Evolutionary conservation across 345 rosid genomes (phyloP).

Genomic region (Eucalyptus pumila): DNA sequence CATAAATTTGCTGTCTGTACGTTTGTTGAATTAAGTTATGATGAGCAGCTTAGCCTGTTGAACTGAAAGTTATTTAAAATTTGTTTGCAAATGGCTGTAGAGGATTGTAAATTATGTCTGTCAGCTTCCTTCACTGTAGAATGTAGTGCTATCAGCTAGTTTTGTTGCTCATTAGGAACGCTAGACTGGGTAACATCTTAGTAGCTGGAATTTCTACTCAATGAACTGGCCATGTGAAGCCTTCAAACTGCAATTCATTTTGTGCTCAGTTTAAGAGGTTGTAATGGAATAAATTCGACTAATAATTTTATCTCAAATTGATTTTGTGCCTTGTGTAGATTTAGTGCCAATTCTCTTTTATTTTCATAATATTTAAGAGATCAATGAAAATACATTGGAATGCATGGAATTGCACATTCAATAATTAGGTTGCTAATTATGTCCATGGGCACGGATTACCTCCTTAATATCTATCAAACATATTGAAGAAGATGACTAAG

Average conservation of each 20-base stretch:
- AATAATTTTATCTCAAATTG: background rate
- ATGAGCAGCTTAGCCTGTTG: background rate
- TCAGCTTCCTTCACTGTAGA: background rate
- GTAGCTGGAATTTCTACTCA: background rate
- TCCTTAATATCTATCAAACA: background rate
- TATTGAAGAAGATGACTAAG: background rate
- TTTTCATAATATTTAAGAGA: background rate
- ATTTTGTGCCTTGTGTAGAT: background rate
- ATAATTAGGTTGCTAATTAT: background rate
- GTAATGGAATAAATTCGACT: background rate
- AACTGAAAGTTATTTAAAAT: background rate
- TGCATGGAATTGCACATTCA: background rate
- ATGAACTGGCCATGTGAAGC: background rate
- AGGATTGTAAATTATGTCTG: background rate
- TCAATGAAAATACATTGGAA: background rate
- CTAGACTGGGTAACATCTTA: background rate
- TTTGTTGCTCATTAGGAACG: background rate
- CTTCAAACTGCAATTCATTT: background rate
- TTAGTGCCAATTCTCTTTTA: background rate
- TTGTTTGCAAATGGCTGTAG: background rate
- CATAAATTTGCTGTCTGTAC: background rate
- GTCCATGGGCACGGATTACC: background rate
- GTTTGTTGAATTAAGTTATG: background rate
- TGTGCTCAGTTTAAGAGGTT: background rate
- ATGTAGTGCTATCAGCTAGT: background rate